phyloP scores from a whole-genome alignment of 177 flowering plant genomes.

The Vitis hybrid region DNA sequence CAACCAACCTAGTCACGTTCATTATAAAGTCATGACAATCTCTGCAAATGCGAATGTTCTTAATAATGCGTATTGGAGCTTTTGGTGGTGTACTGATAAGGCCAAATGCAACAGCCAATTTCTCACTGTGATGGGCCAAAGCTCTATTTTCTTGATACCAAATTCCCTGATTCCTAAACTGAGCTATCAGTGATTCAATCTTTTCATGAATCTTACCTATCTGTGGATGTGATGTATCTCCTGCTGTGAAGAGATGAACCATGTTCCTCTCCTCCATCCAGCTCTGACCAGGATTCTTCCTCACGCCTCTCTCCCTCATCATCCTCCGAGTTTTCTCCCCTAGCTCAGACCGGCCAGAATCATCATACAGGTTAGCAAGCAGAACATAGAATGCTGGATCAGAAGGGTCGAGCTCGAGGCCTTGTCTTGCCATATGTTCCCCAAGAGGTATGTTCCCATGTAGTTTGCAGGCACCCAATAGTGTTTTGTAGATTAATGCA shows the following conservation, averaged over 20 bases:
- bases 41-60: constrained; percentile 38
- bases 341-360: constrained; percentile 31
- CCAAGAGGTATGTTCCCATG: constrained; percentile 49
- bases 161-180: constrained; percentile 22
- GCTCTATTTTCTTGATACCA: constrained; percentile 18
- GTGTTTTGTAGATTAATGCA: constrained; percentile 46
- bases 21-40: constrained; percentile 48
- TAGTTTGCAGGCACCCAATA: constrained; percentile 46
- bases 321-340: constrained; percentile 33
- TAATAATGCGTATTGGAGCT: constrained; percentile 43
- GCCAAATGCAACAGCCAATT: constrained; percentile 49
- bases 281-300: constrained; percentile 42
- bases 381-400: constrained; percentile 55
- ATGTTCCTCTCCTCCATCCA: constrained; percentile 44
- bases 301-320: constrained; percentile 49
- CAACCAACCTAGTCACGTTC: constrained; percentile 29
- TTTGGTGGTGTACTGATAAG: constrained; percentile 36
- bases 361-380: constrained; percentile 53
- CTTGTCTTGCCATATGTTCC: constrained; percentile 52
- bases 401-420: constrained; percentile 43
- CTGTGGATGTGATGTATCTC: constrained; percentile 37
- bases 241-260: constrained; percentile 37
- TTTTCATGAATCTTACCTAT: constrained; percentile 32
- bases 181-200: constrained; percentile 23
- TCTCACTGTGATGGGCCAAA: constrained; percentile 42